Base-by-base conservation (phyloP, 345 rosid species). In the Dipteronia sinensis region DNA sequence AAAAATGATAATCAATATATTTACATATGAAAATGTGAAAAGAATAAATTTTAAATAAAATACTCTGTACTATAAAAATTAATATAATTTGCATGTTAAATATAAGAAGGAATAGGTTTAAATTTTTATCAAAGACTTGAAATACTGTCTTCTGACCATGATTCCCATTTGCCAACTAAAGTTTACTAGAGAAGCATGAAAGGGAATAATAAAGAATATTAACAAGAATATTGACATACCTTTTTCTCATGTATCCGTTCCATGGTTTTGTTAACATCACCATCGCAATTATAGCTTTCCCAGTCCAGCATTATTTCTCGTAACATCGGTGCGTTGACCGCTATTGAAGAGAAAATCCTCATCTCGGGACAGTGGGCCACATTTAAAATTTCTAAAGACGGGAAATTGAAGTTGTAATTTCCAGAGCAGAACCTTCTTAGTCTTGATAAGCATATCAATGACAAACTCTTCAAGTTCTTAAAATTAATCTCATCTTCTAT, bases 391-490 rank as follows among this genome's bases (percentile, higher is more conserved):
- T 20, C 64, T 10, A 59, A 59, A 2, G 10, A 59, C 7, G 64
- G 64, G 12, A 59, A 59, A n/a, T 1, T n/a, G 64, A 59, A 1
- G 29, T 25, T n/a, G 9, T 59, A 9, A 20, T 59, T 59, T 2
- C 64, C 64, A 20, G 64, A 20, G 64, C 3, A 59, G 3, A 59
- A 59, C n/a, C 1, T 59, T 9, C 4, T 20, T 17, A 59, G 64
- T 6, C 25, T 59, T 9, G 3, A 1, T 59, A 59, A 59, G 2
- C 0, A 0, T 0, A 0, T 0, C 10, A 59, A 25, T n/a, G 2
- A 0, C 64, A 59, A n/a, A 10, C 23, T n/a, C 64, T 22, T 59
- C 64, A 59, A 59, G 22, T 9, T 59, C 27, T 2, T 20, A 1
- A 59, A 59, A 20, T 8, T 23, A 59, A 59, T 59, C 25, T 59